Evolutionary conservation across 2,329 filamentous ascomycete genomes (phyloP).

Genomic region (Exophiala viscosa): DNA sequence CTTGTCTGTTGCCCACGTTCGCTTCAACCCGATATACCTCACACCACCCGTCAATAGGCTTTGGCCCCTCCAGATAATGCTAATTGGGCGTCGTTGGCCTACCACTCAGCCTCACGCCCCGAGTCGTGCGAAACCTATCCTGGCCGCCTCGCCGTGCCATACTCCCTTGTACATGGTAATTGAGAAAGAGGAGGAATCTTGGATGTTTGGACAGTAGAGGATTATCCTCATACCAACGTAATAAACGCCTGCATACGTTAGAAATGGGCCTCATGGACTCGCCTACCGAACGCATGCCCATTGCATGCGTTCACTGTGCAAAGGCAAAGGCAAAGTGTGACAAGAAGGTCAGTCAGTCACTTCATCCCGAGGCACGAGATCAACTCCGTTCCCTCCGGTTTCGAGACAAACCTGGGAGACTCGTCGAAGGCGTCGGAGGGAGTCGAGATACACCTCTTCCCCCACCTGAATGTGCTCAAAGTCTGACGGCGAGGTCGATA

Average conservation of each 20-base stretch:
- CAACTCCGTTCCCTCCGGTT: not conserved
- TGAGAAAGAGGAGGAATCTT: conserved; percentile 1
- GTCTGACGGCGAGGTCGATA: conserved; percentile 15
- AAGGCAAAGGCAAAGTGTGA: conserved; percentile 32
- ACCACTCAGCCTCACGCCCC: conserved; percentile 9
- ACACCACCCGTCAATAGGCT: conserved; percentile 12
- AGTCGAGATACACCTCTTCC: not conserved
- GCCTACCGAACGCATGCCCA: conserved; percentile 28
- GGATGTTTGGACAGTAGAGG: not conserved
- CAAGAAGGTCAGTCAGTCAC: conserved; percentile 28
- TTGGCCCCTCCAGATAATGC: conserved; percentile 20
- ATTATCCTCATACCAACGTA: not conserved
- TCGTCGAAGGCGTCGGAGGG: not conserved
- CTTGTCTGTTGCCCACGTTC: conserved; percentile 17
- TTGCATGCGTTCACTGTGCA: conserved; percentile 29
- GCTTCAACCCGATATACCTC: conserved; percentile 9
- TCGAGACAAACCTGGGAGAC: not conserved
- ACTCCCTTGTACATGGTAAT: not conserved
- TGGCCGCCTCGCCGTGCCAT: conserved; percentile 3
- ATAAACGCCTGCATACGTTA: not conserved
- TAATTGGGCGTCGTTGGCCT: conserved; percentile 14
- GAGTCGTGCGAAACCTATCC: conserved; percentile 3
- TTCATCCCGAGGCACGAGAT: not conserved
- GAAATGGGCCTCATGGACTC: conserved; percentile 23
- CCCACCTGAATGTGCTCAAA: no score